Evolutionary conservation across 1,139 yeast species (phyloP), one percentile per base, ranked within the genome.

Genomic region (Kodamaea alishanica): DNA sequence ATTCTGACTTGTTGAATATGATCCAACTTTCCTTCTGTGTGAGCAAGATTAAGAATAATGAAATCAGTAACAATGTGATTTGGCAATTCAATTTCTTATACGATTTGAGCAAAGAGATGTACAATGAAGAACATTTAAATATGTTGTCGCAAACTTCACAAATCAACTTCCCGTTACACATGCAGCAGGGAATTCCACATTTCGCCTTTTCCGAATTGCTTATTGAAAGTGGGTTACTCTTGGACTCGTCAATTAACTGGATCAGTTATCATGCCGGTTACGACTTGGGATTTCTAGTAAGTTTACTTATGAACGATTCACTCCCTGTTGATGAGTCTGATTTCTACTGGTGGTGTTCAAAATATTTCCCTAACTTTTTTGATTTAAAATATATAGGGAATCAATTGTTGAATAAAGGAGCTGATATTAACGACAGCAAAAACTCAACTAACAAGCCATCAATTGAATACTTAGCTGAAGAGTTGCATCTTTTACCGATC

Each of bases 21-120:
- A 83, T 92, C 42, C 98, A 92, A 62, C 75, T 92, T 38, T 95
- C 96, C 3, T 73, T 92, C 43, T 87, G 97, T 20, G 71, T 90
- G 26, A 76, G 92, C 39, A 96, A 90, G 60, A 75, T 79, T 38
- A 77, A 76, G 47, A 92, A 92, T 23, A 81, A 81, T 48, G 90
- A 83, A 44, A 71, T 75, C 38, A 65, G 75, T 46, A 75, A 84
- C 30, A 77, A 86, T n/a, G 54, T 68, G 30, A 87, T 96, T 24
- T 92, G 97, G 96, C 97, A 92, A 60, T 90, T 92, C 66, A 94
- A 94, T 60, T 89, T 92, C 66, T 73, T 76, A 50, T 92, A 88
- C 61, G 92, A 86, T 59, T 66, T 86, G 33, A 67, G 73, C 26
- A 68, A 72, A 27, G 95, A 89, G 55, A 92, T 92, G 96, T 87